Percentiles rank a stretch among this genome's conserved stretches.
phyloP scores from a whole-genome alignment of 2,329 filamentous ascomycete genomes.

The Cercospora sesami region DNA sequence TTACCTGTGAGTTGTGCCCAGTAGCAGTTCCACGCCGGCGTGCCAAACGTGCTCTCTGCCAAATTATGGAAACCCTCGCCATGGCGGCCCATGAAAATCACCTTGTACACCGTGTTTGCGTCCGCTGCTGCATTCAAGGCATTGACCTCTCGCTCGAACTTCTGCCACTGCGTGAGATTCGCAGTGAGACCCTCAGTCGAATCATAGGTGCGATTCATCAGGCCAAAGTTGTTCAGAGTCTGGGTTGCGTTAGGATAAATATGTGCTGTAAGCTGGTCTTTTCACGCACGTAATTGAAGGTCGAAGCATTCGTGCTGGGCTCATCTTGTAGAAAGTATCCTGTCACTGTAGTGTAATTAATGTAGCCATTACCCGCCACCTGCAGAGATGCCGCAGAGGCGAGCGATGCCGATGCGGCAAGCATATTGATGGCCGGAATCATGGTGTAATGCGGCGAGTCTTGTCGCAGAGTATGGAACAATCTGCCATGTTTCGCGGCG shows the following conservation, averaged over 20 bases:
- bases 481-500: not conserved
- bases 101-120: constrained; percentile 63
- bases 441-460: constrained; percentile 6
- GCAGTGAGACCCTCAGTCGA: constrained; percentile 49
- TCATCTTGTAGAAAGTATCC: constrained; percentile 68
- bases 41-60: constrained; percentile 66
- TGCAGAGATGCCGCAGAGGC: constrained; percentile 21
- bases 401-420: constrained; percentile 8
- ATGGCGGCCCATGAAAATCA: constrained; percentile 69
- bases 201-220: constrained; percentile 63
- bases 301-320: constrained; percentile 53
- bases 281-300: constrained; percentile 62
- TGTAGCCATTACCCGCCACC: constrained; percentile 38
- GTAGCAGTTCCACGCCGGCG: constrained; percentile 67
- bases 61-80: constrained; percentile 67
- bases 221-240: constrained; percentile 63
- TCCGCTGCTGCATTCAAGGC: constrained; percentile 54
- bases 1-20: constrained; percentile 66
- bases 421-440: constrained; percentile 9
- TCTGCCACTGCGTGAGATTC: constrained; percentile 63
- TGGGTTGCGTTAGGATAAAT: constrained; percentile 35
- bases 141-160: constrained; percentile 60
- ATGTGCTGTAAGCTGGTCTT: not conserved
- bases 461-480: not conserved
- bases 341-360: constrained; percentile 61